Evolutionary conservation across 768 basidiomycete genomes (phyloP).

Genomic region (Leccinellum luteum): DNA sequence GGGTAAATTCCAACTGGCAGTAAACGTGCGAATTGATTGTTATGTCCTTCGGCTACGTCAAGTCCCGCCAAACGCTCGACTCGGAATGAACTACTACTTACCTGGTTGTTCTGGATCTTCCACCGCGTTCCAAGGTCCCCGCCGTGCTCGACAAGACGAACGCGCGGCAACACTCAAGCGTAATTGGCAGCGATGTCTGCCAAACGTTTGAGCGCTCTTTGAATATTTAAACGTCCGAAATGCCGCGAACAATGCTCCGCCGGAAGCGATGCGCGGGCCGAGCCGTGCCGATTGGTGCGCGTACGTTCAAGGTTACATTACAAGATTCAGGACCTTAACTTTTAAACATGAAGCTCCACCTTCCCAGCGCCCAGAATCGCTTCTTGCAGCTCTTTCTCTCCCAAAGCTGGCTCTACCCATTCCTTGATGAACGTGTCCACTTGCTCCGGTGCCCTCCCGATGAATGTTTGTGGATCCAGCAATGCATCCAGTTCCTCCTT

Average conservation of each 20-base stretch:
- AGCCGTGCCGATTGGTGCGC: slow-evolving; percentile 1
- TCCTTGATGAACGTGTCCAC: slow-evolving; percentile 85
- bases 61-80: not conserved
- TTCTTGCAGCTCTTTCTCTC: slow-evolving; percentile 50
- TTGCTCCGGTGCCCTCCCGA: slow-evolving; percentile 94
- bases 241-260: slow-evolving; percentile 13
- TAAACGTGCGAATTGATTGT: slow-evolving; percentile 31
- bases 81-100: not conserved
- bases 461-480: slow-evolving; percentile 84
- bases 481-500: slow-evolving; percentile 72
- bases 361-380: slow-evolving; percentile 50
- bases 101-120: slow-evolving; percentile 3
- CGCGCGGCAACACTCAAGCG: not conserved
- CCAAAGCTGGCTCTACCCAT: slow-evolving; percentile 84
- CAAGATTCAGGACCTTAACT: not conserved
- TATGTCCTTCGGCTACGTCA: slow-evolving; percentile 6
- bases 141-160: not conserved
- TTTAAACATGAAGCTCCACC: slow-evolving; percentile 61
- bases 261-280: slow-evolving; percentile 22
- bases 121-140: not conserved
- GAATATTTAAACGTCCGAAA: slow-evolving; percentile 20
- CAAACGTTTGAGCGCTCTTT: slow-evolving; percentile 8
- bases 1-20: slow-evolving; percentile 16
- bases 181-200: not conserved
- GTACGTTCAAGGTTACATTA: not conserved